Conservation (phyloP, 2,329 filamentous ascomycete genomes). For the Emmonsiellopsis sp. region DNA sequence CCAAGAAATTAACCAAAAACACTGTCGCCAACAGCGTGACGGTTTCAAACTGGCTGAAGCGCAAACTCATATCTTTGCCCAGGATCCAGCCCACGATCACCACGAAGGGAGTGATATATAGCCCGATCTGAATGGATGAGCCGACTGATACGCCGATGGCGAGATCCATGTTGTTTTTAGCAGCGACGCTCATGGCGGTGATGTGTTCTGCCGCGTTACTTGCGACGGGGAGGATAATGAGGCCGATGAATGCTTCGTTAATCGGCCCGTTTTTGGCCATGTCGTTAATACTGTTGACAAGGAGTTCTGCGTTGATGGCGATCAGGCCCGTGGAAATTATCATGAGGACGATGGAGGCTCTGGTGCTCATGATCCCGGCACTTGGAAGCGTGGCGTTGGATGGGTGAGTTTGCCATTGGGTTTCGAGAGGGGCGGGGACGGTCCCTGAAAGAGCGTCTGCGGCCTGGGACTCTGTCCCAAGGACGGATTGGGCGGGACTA, state of each 20-base stretch:
- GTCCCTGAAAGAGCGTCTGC: too few relatives aligned
- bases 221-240: conserved; percentile 75
- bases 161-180: conserved; percentile 79
- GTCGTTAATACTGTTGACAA: conserved; percentile 62
- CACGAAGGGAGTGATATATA: conserved; percentile 68
- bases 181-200: conserved; percentile 67
- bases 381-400: not conserved
- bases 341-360: conserved; percentile 44
- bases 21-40: conserved; percentile 73
- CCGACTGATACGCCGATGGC: conserved; percentile 73
- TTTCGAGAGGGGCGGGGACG: too few relatives aligned
- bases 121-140: conserved; percentile 65
- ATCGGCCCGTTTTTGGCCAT: conserved; percentile 53
- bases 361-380: conserved; percentile 8
- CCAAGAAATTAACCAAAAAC: conserved; percentile 76
- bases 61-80: conserved; percentile 58
- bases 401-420: too few relatives aligned
- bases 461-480: too few relatives aligned
- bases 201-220: conserved; percentile 76
- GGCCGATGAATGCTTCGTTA: conserved; percentile 65
- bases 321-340: conserved; percentile 46
- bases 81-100: conserved; percentile 73
- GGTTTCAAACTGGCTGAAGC: conserved; percentile 54
- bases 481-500: too few relatives aligned
- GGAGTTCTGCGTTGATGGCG: conserved; percentile 59